Conservation (phyloP, 306 rosid species). For the Prunus kanzakura region DNA sequence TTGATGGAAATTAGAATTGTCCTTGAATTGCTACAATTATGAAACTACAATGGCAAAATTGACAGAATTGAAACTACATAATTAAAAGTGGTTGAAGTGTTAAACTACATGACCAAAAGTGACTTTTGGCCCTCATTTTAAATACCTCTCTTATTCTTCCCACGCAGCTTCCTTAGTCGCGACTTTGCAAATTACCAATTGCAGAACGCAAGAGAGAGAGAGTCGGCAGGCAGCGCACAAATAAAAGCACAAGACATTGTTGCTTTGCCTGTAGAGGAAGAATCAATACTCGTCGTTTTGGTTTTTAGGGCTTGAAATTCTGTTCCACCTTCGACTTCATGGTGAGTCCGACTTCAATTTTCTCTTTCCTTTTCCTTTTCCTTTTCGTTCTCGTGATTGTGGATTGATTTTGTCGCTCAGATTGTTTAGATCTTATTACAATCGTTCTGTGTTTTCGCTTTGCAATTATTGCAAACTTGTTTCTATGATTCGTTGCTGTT, state of each 20-base stretch:
- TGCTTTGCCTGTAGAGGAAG: not conserved
- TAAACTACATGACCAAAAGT: too few species aligned
- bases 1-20: too few species aligned
- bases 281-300: not conserved
- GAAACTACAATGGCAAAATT: too few species aligned
- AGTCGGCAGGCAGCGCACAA: not conserved
- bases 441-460: not conserved
- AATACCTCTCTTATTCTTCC: not conserved
- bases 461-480: not conserved
- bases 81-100: too few species aligned
- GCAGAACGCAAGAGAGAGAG: not conserved
- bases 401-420: not conserved
- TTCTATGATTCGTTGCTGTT: not conserved
- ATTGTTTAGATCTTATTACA: conserved; percentile 4
- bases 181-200: not conserved
- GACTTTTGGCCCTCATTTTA: not conserved
- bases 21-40: too few species aligned
- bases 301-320: not conserved
- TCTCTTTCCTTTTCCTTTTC: not conserved
- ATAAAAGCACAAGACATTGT: not conserved
- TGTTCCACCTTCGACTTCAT: not conserved
- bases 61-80: too few species aligned
- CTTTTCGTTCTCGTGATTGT: not conserved
- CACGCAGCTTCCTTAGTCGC: not conserved
- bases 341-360: not conserved